A percentile compares a stretch with the other conserved stretches of the same genome.
phyloP scores from a whole-genome alignment of 495 filamentous ascomycete genomes.

The Margaritispora aquatica region DNA sequence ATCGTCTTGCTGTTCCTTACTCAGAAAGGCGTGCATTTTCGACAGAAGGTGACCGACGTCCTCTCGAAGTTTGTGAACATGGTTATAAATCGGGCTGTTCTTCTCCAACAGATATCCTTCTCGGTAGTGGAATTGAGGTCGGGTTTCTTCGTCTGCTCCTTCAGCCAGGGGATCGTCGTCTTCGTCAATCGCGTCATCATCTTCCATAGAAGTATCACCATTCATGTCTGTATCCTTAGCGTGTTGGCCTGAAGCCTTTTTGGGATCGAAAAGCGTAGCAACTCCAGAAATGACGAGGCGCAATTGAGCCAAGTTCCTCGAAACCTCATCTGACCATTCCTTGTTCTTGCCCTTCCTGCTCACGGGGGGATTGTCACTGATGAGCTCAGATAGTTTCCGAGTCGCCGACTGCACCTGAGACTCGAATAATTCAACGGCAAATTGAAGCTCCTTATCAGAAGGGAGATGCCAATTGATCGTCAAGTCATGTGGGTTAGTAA shows the following conservation, averaged over 20 bases:
- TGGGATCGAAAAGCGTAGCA: constrained; percentile 79
- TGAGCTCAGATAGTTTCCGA: constrained; percentile 61
- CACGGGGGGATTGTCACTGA: constrained; percentile 72
- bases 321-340: constrained; percentile 96
- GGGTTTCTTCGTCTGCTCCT: constrained; percentile 75
- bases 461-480: constrained; percentile 90
- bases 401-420: constrained; percentile 58
- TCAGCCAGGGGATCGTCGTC: constrained; percentile 58
- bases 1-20: constrained; percentile 84
- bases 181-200: constrained; percentile 33
- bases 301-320: constrained; percentile 78
- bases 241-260: constrained; percentile 50
- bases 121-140: constrained; percentile 75
- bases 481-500: constrained; percentile 61
- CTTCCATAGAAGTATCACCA: constrained; percentile 36
- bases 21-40: constrained; percentile 76
- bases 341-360: constrained; percentile 94
- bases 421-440: constrained; percentile 83
- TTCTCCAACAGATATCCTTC: constrained; percentile 76
- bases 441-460: constrained; percentile 68
- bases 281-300: constrained; percentile 82
- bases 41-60: constrained; percentile 75
- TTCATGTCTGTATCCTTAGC: constrained; percentile 30
- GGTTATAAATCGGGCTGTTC: constrained; percentile 53
- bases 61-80: constrained; percentile 75